phyloP scores from a whole-genome alignment of 2,329 filamentous ascomycete genomes.

The Aaosphaeria pasadenensis region DNA sequence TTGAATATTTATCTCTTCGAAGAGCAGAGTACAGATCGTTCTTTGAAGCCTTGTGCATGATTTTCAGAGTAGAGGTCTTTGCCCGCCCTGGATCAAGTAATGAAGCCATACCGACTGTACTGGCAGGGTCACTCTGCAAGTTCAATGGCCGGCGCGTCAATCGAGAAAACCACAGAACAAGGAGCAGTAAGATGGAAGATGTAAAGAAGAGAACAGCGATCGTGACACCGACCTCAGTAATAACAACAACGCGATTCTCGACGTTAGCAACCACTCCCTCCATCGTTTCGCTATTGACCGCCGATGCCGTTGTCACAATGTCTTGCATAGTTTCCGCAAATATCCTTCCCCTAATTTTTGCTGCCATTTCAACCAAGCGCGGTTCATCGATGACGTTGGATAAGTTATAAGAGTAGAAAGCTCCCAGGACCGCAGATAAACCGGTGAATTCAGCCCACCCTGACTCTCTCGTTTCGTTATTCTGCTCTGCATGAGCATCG shows the following conservation, averaged over 20 bases:
- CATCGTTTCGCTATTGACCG: not conserved
- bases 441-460: too few species aligned
- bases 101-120: conserved; percentile 10
- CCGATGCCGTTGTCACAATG: not conserved
- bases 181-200: conserved; percentile 7
- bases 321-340: not conserved
- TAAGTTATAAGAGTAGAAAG: not conserved
- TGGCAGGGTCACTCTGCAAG: conserved; percentile 13
- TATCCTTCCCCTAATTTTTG: not conserved
- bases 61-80: not conserved
- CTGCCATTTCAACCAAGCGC: not conserved
- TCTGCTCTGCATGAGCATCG: too few species aligned
- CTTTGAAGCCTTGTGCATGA: conserved; percentile 6
- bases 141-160: conserved; percentile 11
- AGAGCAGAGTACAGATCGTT: conserved; percentile 3
- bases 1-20: conserved; percentile 8
- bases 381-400: not conserved
- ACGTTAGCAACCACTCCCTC: conserved; percentile 4
- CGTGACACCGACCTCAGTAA: conserved; percentile 12
- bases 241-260: conserved; percentile 12
- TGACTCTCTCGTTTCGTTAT: too few species aligned
- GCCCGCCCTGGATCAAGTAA: not conserved
- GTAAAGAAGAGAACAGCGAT: conserved; percentile 11
- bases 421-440: not conserved
- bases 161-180: conserved; percentile 10